These are phyloP conservation scores for Colletotrichum ledebouriae DNA, from an alignment of 2,329 filamentous ascomycete genomes.

Conservation along the genomic window DNA sequence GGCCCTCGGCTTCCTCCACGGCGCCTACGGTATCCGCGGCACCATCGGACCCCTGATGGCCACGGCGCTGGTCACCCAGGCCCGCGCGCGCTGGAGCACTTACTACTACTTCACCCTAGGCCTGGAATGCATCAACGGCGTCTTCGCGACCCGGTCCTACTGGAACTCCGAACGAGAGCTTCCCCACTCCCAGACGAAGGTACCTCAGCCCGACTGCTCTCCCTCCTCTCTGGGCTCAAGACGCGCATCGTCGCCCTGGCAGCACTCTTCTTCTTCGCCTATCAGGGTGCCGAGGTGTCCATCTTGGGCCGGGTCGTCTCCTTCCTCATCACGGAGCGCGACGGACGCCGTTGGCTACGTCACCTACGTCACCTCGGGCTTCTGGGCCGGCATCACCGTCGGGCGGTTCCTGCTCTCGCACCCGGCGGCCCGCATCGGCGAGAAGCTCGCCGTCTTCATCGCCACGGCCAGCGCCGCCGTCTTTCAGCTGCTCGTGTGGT, in stretches of 20 bases:
- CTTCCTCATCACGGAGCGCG: constrained; percentile 80
- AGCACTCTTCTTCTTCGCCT: constrained; percentile 86
- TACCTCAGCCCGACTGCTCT: constrained; percentile 50
- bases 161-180: constrained; percentile 76
- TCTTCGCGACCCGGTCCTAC: constrained; percentile 76
- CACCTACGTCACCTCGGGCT: constrained; percentile 73
- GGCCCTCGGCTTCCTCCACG: constrained; percentile 74
- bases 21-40: constrained; percentile 75
- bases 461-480: constrained; percentile 72
- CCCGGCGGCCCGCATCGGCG: constrained; percentile 76
- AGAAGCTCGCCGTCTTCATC: constrained; percentile 76
- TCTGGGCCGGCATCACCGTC: constrained; percentile 81
- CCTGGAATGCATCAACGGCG: constrained; percentile 68
- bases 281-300: constrained; percentile 87
- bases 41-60: constrained; percentile 79
- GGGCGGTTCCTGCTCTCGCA: constrained; percentile 80
- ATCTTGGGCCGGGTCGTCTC: constrained; percentile 91
- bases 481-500: constrained; percentile 84
- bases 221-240: constrained; percentile 63
- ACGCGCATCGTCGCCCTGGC: constrained; percentile 77
- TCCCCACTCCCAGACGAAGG: constrained; percentile 34
- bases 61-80: constrained; percentile 75
- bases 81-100: constrained; percentile 73
- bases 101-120: constrained; percentile 79
- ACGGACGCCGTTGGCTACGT: constrained; percentile 45